Percentiles rank a stretch among this genome's conserved stretches.
Evolutionary conservation across 1,284 basidiomycete species (phyloP).

Genomic region (Sanghuangporus weigelae): DNA sequence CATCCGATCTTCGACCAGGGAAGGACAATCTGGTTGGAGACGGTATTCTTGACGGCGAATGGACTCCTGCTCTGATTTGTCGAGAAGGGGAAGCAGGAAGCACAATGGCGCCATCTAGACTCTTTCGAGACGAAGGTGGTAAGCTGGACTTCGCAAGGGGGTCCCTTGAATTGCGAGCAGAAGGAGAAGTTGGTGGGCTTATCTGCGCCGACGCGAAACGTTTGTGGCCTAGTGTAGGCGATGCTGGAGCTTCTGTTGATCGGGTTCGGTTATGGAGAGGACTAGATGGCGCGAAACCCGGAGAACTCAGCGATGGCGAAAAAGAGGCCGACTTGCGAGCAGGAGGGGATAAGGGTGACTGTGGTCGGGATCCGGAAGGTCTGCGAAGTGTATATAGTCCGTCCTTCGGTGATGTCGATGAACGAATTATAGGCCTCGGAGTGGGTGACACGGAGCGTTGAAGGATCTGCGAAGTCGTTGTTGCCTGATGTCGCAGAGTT

Average conservation of each 20-base stretch:
- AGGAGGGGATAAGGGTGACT: conserved; percentile 33
- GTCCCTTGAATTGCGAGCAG: background rate
- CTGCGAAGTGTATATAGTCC: conserved; percentile 39
- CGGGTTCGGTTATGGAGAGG: conserved; percentile 7
- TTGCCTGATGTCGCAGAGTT: conserved; percentile 70
- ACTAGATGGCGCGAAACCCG: background rate
- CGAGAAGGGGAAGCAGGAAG: conserved; percentile 42
- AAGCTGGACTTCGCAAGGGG: conserved; percentile 23
- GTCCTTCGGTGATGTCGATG: conserved; percentile 31
- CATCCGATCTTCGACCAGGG: conserved; percentile 6
- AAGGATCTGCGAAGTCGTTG: conserved; percentile 49
- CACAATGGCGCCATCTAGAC: conserved; percentile 40
- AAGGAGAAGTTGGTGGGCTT: conserved; percentile 1
- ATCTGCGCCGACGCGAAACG: conserved; percentile 8
- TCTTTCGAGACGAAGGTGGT: conserved; percentile 33
- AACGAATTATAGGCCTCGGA: conserved; percentile 8
- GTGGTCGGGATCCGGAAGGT: conserved; percentile 33
- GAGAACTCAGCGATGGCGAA: conserved; percentile 16
- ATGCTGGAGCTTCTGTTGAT: conserved; percentile 6
- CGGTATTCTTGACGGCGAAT: conserved; percentile 16
- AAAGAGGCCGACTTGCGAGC: conserved; percentile 18
- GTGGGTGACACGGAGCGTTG: conserved; percentile 38
- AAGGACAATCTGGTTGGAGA: conserved; percentile 8
- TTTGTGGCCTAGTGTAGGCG: conserved; percentile 6
- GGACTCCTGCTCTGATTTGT: conserved; percentile 6